These are phyloP conservation scores for Leonotis leonurus DNA, from an alignment of 257 asterid genomes.

Conservation along the genomic window DNA sequence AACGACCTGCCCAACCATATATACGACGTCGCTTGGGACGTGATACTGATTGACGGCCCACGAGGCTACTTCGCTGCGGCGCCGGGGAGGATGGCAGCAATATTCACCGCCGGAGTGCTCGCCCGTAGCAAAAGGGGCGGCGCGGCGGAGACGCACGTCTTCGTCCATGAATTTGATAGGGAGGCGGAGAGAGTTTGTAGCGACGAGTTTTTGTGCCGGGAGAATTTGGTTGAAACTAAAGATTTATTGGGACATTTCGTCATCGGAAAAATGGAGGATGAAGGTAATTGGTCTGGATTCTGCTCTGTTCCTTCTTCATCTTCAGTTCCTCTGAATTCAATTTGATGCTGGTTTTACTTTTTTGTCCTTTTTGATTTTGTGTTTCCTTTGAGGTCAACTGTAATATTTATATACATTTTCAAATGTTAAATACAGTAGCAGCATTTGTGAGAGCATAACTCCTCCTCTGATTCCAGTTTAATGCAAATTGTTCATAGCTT, in stretches of 20 bases:
- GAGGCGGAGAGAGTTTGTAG: slow-evolving; percentile 59
- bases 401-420: slow-evolving; percentile 13
- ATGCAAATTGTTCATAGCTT: not conserved
- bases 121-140: slow-evolving; percentile 64
- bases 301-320: slow-evolving; percentile 34
- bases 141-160: slow-evolving; percentile 48
- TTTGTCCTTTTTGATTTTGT: not conserved
- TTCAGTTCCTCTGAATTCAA: slow-evolving; percentile 24
- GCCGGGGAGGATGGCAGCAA: slow-evolving; percentile 74
- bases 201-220: slow-evolving; percentile 58
- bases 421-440: slow-evolving; percentile 3
- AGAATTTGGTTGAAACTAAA: slow-evolving; percentile 38
- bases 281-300: slow-evolving; percentile 24
- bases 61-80: slow-evolving; percentile 41
- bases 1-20: slow-evolving; percentile 82
- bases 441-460: no score
- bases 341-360: not conserved
- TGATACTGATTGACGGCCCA: slow-evolving; percentile 74
- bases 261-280: slow-evolving; percentile 36
- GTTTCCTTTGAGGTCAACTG: not conserved
- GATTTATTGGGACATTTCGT: slow-evolving; percentile 61
- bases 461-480: not conserved
- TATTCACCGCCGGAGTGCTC: slow-evolving; percentile 71
- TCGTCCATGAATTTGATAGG: slow-evolving; percentile 59
- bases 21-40: slow-evolving; percentile 86